Conservation (phyloP, 2,329 filamentous ascomycete genomes). For the Ceratocystis destructans region DNA sequence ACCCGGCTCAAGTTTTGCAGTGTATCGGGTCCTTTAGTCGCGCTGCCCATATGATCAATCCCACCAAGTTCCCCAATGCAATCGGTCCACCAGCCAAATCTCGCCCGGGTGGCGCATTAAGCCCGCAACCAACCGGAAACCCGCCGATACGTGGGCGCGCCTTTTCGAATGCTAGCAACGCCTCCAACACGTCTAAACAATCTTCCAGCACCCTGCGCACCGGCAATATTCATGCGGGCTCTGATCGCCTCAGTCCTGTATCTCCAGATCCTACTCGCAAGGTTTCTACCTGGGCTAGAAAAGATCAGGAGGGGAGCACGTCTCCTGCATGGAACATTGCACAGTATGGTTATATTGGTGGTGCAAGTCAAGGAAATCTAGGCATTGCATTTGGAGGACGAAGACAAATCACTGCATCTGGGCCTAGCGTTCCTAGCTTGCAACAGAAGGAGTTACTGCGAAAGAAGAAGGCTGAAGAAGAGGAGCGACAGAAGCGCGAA, state of each 20-base stretch:
- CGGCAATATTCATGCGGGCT: slow-evolving; percentile 33
- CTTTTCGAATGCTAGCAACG: slow-evolving; percentile 44
- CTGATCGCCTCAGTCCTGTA: slow-evolving; percentile 44
- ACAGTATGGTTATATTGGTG: slow-evolving; percentile 97
- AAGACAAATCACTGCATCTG: slow-evolving; percentile 78
- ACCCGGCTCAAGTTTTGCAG: slow-evolving; percentile 89
- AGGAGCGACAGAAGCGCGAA: slow-evolving; percentile 42
- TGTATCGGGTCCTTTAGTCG: slow-evolving; percentile 86
- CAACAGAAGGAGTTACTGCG: slow-evolving; percentile 68
- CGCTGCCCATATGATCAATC: slow-evolving; percentile 61
- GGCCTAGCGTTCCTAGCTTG: slow-evolving; percentile 63
- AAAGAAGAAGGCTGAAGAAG: slow-evolving; percentile 44
- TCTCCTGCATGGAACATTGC: slow-evolving; percentile 95
- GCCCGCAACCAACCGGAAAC: slow-evolving; percentile 50
- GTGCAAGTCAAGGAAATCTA: slow-evolving; percentile 87
- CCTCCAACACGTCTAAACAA: slow-evolving; percentile 34
- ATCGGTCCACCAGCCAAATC: slow-evolving; percentile 53
- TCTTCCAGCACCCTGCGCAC: slow-evolving; percentile 35
- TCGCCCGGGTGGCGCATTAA: slow-evolving; percentile 43
- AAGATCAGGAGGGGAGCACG: slow-evolving; percentile 63
- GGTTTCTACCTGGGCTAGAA: slow-evolving; percentile 71
- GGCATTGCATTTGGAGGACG: slow-evolving; percentile 85
- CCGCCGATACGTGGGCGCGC: slow-evolving; percentile 36
- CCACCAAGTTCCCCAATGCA: slow-evolving; percentile 55
- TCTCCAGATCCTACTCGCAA: slow-evolving; percentile 38